Evolutionary conservation across 2,329 filamentous ascomycete species (phyloP).

Genomic region (Chaetomiaceae sp.): DNA sequence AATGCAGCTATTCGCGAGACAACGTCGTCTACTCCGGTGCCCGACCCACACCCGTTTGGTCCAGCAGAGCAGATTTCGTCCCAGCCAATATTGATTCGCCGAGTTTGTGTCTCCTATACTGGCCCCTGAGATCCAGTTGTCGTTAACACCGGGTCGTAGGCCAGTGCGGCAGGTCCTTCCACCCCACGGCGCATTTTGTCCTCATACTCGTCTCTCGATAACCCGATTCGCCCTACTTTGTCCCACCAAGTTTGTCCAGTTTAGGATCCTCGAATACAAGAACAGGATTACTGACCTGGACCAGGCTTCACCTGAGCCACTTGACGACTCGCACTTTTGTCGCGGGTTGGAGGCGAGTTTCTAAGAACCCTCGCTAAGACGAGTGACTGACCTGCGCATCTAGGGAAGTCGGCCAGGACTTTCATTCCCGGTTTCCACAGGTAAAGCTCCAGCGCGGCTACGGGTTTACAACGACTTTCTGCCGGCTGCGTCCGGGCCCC

Average conservation of each 20-base stretch:
- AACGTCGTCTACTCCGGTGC: neutral
- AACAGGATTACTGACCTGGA: neutral
- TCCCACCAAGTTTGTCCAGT: neutral
- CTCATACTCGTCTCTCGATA: neutral
- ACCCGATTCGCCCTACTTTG: neutral
- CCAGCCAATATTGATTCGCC: neutral
- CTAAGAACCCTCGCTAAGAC: too few species aligned
- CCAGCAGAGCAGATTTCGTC: neutral
- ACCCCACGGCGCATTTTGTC: neutral
- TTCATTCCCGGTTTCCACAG: slow-evolving; percentile 20
- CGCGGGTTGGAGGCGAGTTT: neutral
- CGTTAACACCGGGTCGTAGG: neutral
- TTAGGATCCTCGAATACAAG: neutral
- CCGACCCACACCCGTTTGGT: neutral
- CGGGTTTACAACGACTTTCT: slow-evolving; percentile 45
- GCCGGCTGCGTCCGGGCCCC: slow-evolving; percentile 43
- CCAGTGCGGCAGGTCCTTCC: neutral
- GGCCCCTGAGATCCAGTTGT: neutral
- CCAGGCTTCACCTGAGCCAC: neutral
- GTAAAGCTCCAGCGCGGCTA: slow-evolving; percentile 27
- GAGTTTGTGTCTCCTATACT: neutral
- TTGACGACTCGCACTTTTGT: neutral
- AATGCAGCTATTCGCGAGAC: neutral
- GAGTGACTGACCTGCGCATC: neutral
- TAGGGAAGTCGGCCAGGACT: slow-evolving; percentile 9